phyloP scores from a whole-genome alignment of 2,329 filamentous ascomycete species.

The Colletotrichum trifolii region DNA sequence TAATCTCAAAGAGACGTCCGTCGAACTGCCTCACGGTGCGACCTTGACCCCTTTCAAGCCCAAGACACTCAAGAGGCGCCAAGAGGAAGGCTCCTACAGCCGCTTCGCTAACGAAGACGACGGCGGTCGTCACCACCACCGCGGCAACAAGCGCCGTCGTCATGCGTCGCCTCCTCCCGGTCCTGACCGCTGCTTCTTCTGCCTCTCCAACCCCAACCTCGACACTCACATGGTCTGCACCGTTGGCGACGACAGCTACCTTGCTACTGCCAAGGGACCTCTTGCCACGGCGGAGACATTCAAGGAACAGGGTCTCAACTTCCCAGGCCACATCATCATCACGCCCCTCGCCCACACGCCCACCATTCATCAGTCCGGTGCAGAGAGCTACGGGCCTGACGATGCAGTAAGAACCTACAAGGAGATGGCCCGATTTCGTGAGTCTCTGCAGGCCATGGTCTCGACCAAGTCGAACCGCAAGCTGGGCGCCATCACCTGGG shows the following conservation, averaged over 20 bases:
- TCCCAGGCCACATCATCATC: slow-evolving; percentile 89
- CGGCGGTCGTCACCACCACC: slow-evolving; percentile 51
- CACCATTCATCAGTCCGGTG: slow-evolving; percentile 75
- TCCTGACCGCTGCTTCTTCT: slow-evolving; percentile 92
- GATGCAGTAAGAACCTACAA: slow-evolving; percentile 70
- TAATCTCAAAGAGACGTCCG: slow-evolving; percentile 69
- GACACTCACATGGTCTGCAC: slow-evolving; percentile 90
- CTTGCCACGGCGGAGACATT: slow-evolving; percentile 80
- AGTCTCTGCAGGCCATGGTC: slow-evolving; percentile 83
- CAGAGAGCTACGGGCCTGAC: slow-evolving; percentile 60
- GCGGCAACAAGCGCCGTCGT: slow-evolving; percentile 56
- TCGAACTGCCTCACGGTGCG: slow-evolving; percentile 73
- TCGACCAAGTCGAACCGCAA: slow-evolving; percentile 62
- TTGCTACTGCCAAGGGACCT: slow-evolving; percentile 93
- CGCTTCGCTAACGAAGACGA: slow-evolving; percentile 64
- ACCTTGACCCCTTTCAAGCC: slow-evolving; percentile 80
- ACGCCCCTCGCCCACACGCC: slow-evolving; percentile 87
- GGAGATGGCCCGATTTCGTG: slow-evolving; percentile 88
- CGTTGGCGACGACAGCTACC: slow-evolving; percentile 87
- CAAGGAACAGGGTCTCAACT: slow-evolving; percentile 70
- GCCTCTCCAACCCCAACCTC: slow-evolving; percentile 85
- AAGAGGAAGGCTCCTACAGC: slow-evolving; percentile 60
- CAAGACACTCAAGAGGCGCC: slow-evolving; percentile 67
- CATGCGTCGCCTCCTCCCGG: slow-evolving; percentile 69
- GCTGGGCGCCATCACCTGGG: slow-evolving; percentile 89